A percentile compares a stretch with the other conserved stretches of the same genome.
Evolutionary conservation across 2,329 filamentous ascomycete genomes (phyloP).

Genomic region (Colletotrichum tropicale): DNA sequence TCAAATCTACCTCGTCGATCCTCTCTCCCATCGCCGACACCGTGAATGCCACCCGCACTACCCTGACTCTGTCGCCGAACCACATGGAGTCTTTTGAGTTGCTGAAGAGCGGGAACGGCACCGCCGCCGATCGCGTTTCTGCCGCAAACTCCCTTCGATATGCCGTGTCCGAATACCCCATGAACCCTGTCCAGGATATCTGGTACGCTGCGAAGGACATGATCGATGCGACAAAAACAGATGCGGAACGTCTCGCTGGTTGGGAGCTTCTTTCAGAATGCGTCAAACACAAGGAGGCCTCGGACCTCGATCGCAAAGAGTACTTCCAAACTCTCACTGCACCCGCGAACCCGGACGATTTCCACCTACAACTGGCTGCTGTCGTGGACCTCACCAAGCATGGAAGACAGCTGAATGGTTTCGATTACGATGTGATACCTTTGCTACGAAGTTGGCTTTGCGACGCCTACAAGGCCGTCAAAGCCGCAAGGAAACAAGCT

Average conservation of each 20-base stretch:
- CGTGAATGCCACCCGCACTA: slow-evolving; percentile 44
- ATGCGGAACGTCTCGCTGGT: slow-evolving; percentile 59
- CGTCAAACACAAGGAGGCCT: slow-evolving; percentile 64
- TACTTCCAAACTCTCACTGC: slow-evolving; percentile 68
- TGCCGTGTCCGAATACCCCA: slow-evolving; percentile 62
- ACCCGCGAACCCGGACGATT: slow-evolving; percentile 63
- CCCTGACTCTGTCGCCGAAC: slow-evolving; percentile 51
- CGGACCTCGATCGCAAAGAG: slow-evolving; percentile 69
- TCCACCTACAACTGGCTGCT: slow-evolving; percentile 68
- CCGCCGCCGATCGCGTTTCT: slow-evolving; percentile 56
- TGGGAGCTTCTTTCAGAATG: slow-evolving; percentile 71
- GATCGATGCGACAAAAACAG: slow-evolving; percentile 61
- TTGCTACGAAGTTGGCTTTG: slow-evolving; percentile 66
- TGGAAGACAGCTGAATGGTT: slow-evolving; percentile 67
- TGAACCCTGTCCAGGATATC: slow-evolving; percentile 64
- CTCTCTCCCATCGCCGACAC: slow-evolving; percentile 47
- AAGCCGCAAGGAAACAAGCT: slow-evolving; percentile 54
- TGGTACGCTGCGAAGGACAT: slow-evolving; percentile 72
- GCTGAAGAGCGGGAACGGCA: slow-evolving; percentile 50
- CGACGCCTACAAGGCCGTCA: slow-evolving; percentile 58
- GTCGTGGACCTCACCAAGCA: slow-evolving; percentile 65
- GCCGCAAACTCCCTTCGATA: slow-evolving; percentile 63
- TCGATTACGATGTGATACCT: slow-evolving; percentile 70
- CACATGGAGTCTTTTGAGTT: slow-evolving; percentile 60
- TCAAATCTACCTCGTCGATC: slow-evolving; percentile 42